A percentile compares a stretch with the other conserved stretches of the same genome.
phyloP scores from a whole-genome alignment of 1,284 basidiomycete genomes.

The Mrakiaceae sp. region DNA sequence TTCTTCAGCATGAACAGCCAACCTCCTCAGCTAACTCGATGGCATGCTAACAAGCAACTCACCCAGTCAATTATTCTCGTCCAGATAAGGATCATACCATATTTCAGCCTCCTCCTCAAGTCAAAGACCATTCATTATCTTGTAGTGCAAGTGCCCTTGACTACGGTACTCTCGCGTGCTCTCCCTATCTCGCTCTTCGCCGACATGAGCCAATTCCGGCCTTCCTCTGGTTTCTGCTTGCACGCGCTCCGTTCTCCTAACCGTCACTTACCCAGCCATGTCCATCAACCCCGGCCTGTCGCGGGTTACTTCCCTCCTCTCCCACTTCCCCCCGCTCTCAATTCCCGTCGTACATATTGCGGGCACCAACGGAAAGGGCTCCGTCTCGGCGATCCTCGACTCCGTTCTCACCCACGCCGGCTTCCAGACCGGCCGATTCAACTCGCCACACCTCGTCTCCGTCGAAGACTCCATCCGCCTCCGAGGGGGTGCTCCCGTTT shows the following conservation, averaged over 20 bases:
- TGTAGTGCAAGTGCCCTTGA: too few relatives aligned
- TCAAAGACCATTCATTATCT: too few relatives aligned
- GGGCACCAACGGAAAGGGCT: conserved; percentile 97
- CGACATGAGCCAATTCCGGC: too few relatives aligned
- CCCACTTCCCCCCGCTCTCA: conserved; percentile 50
- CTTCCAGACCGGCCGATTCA: conserved; percentile 69
- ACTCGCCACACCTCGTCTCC: conserved; percentile 79
- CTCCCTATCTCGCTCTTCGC: too few relatives aligned
- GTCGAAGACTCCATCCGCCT: conserved; percentile 68
- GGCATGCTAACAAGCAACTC: too few relatives aligned
- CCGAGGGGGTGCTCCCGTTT: conserved; percentile 45
- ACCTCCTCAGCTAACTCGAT: too few relatives aligned
- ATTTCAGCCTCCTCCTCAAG: too few relatives aligned
- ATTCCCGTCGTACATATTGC: conserved; percentile 85
- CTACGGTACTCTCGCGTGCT: too few relatives aligned
- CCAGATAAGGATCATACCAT: too few relatives aligned
- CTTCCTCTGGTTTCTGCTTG: neutral
- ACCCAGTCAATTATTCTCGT: too few relatives aligned
- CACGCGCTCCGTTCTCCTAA: neutral
- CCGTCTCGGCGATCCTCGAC: conserved; percentile 70
- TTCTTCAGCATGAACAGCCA: too few relatives aligned
- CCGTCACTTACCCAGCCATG: neutral
- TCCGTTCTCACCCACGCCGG: conserved; percentile 54
- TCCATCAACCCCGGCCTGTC: conserved; percentile 64
- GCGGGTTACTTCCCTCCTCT: conserved; percentile 52